phyloP scores from a whole-genome alignment of 306 rosid genomes.

The Pyrus betulifolia region DNA sequence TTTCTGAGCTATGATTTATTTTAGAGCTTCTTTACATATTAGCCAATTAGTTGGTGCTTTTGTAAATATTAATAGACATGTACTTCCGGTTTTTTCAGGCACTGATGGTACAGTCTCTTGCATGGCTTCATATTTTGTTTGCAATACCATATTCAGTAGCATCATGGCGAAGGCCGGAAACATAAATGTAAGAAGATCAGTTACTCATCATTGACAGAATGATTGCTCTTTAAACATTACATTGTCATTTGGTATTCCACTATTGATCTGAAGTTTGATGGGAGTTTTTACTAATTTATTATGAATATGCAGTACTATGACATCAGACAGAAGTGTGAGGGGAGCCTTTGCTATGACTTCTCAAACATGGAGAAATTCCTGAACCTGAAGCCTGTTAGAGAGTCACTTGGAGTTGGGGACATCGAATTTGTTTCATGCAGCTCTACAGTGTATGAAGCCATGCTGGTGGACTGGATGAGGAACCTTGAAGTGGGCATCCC shows the following conservation, averaged over 20 bases:
- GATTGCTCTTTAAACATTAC: constrained; percentile 6
- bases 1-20: background rate
- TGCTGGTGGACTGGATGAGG: constrained; percentile 97
- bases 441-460: constrained; percentile 74
- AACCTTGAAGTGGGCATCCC: constrained; percentile 95
- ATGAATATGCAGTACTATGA: constrained; percentile 71
- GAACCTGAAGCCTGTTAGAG: constrained; percentile 60
- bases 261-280: constrained; percentile 23
- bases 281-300: background rate
- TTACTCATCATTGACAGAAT: background rate
- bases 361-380: constrained; percentile 88
- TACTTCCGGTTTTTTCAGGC: constrained; percentile 37
- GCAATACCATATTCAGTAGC: constrained; percentile 71
- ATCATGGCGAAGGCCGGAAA: constrained; percentile 65
- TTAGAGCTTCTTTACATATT: background rate
- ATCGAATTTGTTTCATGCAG: constrained; percentile 89
- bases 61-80: background rate
- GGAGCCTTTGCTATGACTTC: constrained; percentile 89
- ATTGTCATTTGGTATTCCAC: background rate
- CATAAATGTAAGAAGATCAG: constrained; percentile 53
- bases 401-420: constrained; percentile 80
- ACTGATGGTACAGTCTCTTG: constrained; percentile 81
- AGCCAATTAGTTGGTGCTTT: background rate
- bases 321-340: constrained; percentile 80
- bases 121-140: constrained; percentile 67